Percentiles rank a stretch among this genome's conserved stretches.
phyloP scores from a whole-genome alignment of 768 basidiomycete genomes.

The Cantharellus anzutake region DNA sequence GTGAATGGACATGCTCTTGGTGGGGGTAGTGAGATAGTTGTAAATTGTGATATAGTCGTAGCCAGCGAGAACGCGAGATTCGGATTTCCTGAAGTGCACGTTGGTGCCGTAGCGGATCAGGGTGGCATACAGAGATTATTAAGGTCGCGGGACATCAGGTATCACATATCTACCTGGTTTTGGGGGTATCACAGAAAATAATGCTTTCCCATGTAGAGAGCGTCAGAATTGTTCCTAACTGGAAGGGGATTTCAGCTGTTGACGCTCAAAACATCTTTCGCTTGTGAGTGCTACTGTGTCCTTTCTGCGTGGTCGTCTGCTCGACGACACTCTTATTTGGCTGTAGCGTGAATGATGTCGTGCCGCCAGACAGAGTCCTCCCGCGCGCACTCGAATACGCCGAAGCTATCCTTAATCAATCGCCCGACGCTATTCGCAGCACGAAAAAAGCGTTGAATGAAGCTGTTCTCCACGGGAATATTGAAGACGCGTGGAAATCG shows the following conservation, averaged over 20 bases:
- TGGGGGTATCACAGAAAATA: neutral
- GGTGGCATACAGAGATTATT: constrained; percentile 60
- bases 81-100: constrained; percentile 58
- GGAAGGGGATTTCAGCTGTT: constrained; percentile 45
- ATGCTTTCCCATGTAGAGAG: constrained; percentile 27
- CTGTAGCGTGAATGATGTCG: constrained; percentile 50
- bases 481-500: constrained; percentile 29
- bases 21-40: constrained; percentile 43
- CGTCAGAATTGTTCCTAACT: constrained; percentile 56
- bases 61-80: constrained; percentile 49
- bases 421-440: constrained; percentile 61
- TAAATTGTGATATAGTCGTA: constrained; percentile 65
- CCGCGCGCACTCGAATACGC: constrained; percentile 44
- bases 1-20: constrained; percentile 57
- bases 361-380: constrained; percentile 35
- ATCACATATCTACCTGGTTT: constrained; percentile 6
- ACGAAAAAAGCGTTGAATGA: constrained; percentile 54
- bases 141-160: constrained; percentile 61
- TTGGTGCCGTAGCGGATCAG: constrained; percentile 52
- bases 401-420: constrained; percentile 36
- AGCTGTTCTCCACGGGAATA: constrained; percentile 28
- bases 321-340: neutral
- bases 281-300: constrained; percentile 30
- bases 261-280: constrained; percentile 54
- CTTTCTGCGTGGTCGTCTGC: too few species aligned